These are phyloP conservation scores for Fusarium protoensiforme DNA, from an alignment of 2,329 filamentous ascomycete species.

Conservation along the genomic window DNA sequence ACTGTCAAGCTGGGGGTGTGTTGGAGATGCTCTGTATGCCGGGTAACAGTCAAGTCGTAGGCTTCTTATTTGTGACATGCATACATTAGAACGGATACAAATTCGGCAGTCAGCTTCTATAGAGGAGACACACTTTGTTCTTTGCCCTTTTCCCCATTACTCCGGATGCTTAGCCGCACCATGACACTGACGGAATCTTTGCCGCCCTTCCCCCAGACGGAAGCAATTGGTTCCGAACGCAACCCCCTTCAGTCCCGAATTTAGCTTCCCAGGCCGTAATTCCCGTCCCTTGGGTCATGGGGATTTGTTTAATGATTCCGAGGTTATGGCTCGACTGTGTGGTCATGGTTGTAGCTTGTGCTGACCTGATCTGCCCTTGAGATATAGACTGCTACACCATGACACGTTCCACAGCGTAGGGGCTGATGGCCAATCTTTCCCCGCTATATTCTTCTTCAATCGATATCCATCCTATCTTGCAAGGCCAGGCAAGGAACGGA, in stretches of 20 bases:
- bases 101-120: background rate
- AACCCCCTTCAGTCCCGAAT: background rate
- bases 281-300: background rate
- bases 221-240: background rate
- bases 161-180: background rate
- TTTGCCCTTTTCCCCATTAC: background rate
- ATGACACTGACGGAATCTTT: background rate
- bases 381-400: background rate
- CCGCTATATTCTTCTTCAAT: background rate
- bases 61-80: background rate
- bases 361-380: background rate
- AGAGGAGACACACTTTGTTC: background rate
- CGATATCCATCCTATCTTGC: too few relatives aligned
- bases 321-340: background rate
- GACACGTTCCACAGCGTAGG: background rate
- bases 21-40: background rate
- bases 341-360: background rate
- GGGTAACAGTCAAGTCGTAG: background rate
- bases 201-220: background rate
- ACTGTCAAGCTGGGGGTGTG: background rate
- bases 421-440: background rate
- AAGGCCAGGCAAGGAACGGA: background rate
- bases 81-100: background rate
- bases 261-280: background rate
- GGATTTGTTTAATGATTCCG: background rate